A percentile compares a stretch with the other conserved stretches of the same genome.
Conservation (phyloP, 495 filamentous ascomycete genomes). For the Penicillium manginii region DNA sequence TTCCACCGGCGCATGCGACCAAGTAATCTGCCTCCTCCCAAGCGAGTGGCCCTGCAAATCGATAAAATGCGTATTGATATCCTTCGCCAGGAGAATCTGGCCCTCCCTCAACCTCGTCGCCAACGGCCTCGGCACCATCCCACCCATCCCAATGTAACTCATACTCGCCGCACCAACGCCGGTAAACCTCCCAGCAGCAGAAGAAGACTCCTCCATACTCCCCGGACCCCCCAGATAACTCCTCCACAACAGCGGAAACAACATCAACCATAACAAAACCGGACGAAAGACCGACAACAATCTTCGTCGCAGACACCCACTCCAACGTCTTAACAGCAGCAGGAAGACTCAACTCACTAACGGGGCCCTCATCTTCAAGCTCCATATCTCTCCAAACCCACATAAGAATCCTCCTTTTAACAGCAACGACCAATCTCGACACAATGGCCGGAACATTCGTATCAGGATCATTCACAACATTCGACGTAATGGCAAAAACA, state of each 20-base stretch:
- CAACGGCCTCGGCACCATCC: slow-evolving; percentile 87
- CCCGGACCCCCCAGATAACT: slow-evolving; percentile 74
- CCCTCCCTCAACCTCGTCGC: slow-evolving; percentile 80
- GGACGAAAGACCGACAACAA: slow-evolving; percentile 85
- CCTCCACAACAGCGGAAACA: slow-evolving; percentile 66
- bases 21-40: slow-evolving; percentile 86
- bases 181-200: slow-evolving; percentile 57
- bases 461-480: slow-evolving; percentile 84
- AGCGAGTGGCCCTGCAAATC: slow-evolving; percentile 79
- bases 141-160: slow-evolving; percentile 93
- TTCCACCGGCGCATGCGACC: slow-evolving; percentile 83
- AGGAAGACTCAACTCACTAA: slow-evolving; percentile 74
- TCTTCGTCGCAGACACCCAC: slow-evolving; percentile 83
- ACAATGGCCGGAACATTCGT: slow-evolving; percentile 90
- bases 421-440: slow-evolving; percentile 84
- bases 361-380: slow-evolving; percentile 60
- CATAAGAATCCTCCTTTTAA: slow-evolving; percentile 85
- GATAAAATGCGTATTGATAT: slow-evolving; percentile 93
- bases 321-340: slow-evolving; percentile 82
- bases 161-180: slow-evolving; percentile 76
- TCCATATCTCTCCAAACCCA: slow-evolving; percentile 98
- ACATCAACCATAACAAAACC: slow-evolving; percentile 90
- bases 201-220: slow-evolving; percentile 58
- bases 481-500: slow-evolving; percentile 89
- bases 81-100: slow-evolving; percentile 87